Evolutionary conservation across 768 basidiomycete species (phyloP).

Genomic region (Leccinum ochraceum): DNA sequence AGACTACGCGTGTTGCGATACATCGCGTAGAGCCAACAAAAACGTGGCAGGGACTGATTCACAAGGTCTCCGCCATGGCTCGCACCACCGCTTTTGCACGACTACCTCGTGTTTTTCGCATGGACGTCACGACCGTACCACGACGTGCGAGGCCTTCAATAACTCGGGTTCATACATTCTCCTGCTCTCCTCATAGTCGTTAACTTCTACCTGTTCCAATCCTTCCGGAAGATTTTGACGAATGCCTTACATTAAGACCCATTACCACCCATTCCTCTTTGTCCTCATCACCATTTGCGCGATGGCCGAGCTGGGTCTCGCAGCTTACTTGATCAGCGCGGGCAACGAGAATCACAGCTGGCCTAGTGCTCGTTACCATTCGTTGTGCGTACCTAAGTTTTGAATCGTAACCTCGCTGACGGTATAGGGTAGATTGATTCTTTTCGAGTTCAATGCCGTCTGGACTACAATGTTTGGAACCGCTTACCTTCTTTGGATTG

Average conservation of each 20-base stretch:
- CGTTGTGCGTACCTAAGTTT: constrained; percentile 46
- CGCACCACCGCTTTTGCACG: constrained; percentile 10
- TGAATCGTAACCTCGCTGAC: constrained; percentile 7
- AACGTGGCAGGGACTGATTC: constrained; percentile 12
- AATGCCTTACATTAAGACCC: constrained; percentile 48
- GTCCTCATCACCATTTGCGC: constrained; percentile 64
- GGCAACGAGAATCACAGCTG: constrained; percentile 64
- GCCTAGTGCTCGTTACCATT: constrained; percentile 63
- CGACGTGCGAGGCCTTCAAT: constrained; percentile 26
- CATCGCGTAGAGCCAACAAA: constrained; percentile 9
- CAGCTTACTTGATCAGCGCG: constrained; percentile 69
- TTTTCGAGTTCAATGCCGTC: constrained; percentile 62
- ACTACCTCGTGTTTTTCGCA: constrained; percentile 35
- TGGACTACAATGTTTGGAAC: constrained; percentile 77
- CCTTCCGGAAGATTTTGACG: constrained; percentile 14
- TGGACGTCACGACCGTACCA: constrained; percentile 30
- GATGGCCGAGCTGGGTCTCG: constrained; percentile 72
- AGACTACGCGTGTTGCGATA: constrained; percentile 15
- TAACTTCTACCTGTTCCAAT: constrained; percentile 13
- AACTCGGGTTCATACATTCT: constrained; percentile 9
- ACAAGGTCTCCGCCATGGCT: constrained; percentile 6
- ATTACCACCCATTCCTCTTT: constrained; percentile 65
- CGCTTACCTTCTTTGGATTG: constrained; percentile 70
- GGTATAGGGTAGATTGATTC: constrained; percentile 44
- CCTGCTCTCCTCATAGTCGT: constrained; percentile 14